Evolutionary conservation across 176 grass and related monocot species (phyloP), one percentile per base, ranked within the genome.

Genomic region (Elaeis guineensis): DNA sequence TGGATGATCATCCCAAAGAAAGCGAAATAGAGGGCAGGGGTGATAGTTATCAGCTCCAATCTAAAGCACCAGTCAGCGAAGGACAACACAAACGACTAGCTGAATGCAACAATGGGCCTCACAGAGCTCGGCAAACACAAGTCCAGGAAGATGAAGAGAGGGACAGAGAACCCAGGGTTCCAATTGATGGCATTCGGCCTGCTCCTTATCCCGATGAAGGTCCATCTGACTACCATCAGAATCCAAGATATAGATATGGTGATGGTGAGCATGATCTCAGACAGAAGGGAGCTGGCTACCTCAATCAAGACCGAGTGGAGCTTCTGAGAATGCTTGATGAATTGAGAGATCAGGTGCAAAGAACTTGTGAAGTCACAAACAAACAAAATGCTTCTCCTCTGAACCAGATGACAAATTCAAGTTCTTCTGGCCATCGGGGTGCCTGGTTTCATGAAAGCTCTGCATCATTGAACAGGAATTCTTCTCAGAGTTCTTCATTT

Each of bases 241-340:
- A 67, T 65, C 61, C 52, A 16, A 79, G 55, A 24, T 65, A 79
- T 62, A 68, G n/a, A 58, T 70, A 79, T 24, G 64, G 58, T 15
- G 60, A 50, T 50, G 25, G 50, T 24, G 79, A 85, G 79, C 49
- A 17, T 20, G 39, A 39, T 16, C 50, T 24, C 52, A 71, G 64
- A 54, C 53, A 50, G 60, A 61, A 69, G 14, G 81, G 62, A 85
- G 89, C 89, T 44, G 86, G 80, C 25, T 72, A 73, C 63, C 87
- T 92, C 51, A 84, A 97, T 63, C 85, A 85, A 82, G 87, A 91
- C 57, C 77, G 77, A 16, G 80, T 76, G 28, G 75, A 86, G 23
- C 71, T 97, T 53, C 66, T 97, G 52, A 75, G 63, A 74, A 89
- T 89, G 87, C 87, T 98, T 53, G 84, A 89, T 80, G 93, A 98